Conservation (phyloP, 441 rosid species). For the Adansonia grandidieri region DNA sequence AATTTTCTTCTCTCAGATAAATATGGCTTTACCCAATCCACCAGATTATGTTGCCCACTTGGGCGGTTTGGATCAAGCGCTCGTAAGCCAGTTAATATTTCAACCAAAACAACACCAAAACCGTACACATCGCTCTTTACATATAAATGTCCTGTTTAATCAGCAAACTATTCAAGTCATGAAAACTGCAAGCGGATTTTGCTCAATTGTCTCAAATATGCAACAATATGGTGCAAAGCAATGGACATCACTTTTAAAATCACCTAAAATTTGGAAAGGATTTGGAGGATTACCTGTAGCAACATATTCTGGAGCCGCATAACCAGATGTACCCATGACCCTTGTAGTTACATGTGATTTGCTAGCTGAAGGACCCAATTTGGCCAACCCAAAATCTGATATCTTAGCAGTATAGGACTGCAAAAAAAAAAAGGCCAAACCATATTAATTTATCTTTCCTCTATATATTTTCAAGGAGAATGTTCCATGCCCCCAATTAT, state of each 20-base stretch:
- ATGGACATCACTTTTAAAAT: background rate
- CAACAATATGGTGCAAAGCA: background rate
- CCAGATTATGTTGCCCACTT: constrained; percentile 53
- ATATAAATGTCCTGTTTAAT: constrained; percentile 71
- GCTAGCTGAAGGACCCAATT: constrained; percentile 83
- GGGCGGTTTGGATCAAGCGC: constrained; percentile 71
- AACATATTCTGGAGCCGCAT: constrained; percentile 89
- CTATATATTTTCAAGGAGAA: background rate
- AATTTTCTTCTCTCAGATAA: constrained; percentile 62
- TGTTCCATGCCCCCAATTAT: background rate
- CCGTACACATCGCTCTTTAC: constrained; percentile 87
- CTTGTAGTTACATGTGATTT: constrained; percentile 83
- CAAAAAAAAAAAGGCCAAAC: constrained; percentile 23
- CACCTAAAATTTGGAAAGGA: constrained; percentile 3
- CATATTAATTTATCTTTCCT: background rate
- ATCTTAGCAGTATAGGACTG: constrained; percentile 78
- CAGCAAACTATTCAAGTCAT: constrained; percentile 15
- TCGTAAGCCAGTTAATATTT: constrained; percentile 73
- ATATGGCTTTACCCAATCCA: constrained; percentile 73
- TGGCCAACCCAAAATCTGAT: constrained; percentile 88
- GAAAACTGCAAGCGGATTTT: background rate
- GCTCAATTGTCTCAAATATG: background rate
- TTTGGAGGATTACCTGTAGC: constrained; percentile 61
- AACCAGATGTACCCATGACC: constrained; percentile 83
- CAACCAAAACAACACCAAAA: constrained; percentile 79